Base-by-base conservation (phyloP, 148 eudicot species). In the Vaccinium corymbosum region DNA sequence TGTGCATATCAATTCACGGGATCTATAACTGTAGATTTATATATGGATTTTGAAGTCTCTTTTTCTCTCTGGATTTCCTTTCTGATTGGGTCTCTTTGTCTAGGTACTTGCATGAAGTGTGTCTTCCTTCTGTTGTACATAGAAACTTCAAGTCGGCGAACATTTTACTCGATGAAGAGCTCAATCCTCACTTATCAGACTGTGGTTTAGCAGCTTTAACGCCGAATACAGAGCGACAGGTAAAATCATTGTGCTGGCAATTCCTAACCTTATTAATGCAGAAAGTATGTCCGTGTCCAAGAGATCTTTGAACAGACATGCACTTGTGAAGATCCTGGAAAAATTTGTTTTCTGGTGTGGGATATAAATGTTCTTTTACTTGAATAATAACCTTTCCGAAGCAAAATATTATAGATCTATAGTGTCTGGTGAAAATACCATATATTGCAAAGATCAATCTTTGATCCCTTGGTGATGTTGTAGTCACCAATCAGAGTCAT, bases 81-180 rank as follows among this genome's bases (percentile, higher is more conserved):
- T 25, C 80, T 89, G 70, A 90, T 76, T 20, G 2, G 14, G 57
- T 4, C 42, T 73, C n/a, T 79, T 56, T 79, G 53, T 78, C 62
- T 86, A 94, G 98, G 94, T 97, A 97, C 90, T 88, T 95, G 97
- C 98, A 97, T 88, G 99, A 97, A 90, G 99, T 97, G n/a, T 97
- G 99, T 87, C 86, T 94, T 87, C 98, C 99, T 86, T 92, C 99
- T 13, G 96, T 95, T 88, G 98, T 97, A 83, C 99, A 95, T 92
- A 90, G 92, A 84, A 97, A 95, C 89, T 95, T 95, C 82, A 95
- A 97, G 89, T 95, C 99, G 14, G 98, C 98, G 56, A 97, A 97
- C 84, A 97, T 97, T 85, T 90, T 97, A 70, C 93, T 97, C 25
- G 99, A 97, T 73, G 98, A 97, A 32, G 97, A 97, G 89, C 91